Evolutionary conservation across 1,284 basidiomycete genomes (phyloP).

Genomic region (Trichosporon sp.): DNA sequence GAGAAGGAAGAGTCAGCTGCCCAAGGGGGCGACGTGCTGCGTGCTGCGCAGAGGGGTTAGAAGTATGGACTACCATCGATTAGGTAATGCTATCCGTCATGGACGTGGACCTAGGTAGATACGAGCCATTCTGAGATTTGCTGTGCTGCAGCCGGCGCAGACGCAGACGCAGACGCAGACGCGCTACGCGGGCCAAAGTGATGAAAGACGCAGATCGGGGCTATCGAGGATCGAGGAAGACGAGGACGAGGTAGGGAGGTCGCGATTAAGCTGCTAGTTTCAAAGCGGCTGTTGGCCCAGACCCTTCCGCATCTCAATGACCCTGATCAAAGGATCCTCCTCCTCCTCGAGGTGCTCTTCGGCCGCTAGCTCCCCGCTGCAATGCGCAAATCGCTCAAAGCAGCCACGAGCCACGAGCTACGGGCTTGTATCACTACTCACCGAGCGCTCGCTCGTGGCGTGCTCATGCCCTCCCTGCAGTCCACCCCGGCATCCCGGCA

Average conservation of each 20-base stretch:
- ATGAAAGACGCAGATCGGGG: not conserved
- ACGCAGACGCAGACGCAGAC: not conserved
- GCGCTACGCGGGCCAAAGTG: not conserved
- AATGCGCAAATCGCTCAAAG: not conserved
- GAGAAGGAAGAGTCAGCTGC: not conserved
- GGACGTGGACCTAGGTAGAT: too few species aligned
- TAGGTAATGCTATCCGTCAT: not conserved
- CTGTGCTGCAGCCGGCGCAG: not conserved
- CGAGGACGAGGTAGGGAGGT: not conserved
- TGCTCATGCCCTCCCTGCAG: not conserved
- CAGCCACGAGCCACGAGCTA: too few species aligned
- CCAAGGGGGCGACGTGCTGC: too few species aligned
- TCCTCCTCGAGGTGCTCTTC: too few species aligned
- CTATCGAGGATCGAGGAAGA: not conserved
- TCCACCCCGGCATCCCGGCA: not conserved
- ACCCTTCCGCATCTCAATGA: not conserved
- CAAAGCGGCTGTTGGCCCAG: not conserved
- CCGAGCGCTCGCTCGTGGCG: not conserved
- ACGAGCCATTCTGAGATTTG: not conserved
- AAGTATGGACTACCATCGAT: too few species aligned
- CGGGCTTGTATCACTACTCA: too few species aligned
- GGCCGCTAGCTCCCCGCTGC: not conserved
- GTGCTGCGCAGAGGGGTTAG: too few species aligned
- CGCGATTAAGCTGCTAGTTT: not conserved
- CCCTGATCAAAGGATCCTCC: not conserved